Percentiles rank a stretch among this genome's conserved stretches.
These are phyloP conservation scores for Capsicum pubescens DNA, from an alignment of 257 asterid genomes.

Conservation along the genomic window DNA sequence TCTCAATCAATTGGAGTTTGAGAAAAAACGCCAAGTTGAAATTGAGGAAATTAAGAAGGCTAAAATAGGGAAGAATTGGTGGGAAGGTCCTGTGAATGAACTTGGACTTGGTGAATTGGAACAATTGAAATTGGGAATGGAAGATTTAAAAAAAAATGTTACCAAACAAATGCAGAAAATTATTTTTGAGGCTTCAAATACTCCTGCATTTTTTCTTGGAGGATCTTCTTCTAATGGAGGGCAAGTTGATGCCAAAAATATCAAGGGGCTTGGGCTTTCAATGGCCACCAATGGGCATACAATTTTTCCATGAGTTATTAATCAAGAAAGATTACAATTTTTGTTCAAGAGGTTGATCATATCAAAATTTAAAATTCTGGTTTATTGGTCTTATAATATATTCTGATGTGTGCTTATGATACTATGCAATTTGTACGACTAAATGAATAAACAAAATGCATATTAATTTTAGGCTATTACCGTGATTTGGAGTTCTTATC, in stretches of 20 bases:
- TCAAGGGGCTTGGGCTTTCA: constrained; percentile 42
- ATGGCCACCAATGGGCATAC: constrained; percentile 44
- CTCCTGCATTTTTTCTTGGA: constrained; percentile 28
- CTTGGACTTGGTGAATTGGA: constrained; percentile 44
- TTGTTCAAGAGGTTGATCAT: neutral
- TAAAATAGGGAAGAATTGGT: constrained; percentile 42
- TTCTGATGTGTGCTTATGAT: neutral
- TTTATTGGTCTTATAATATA: neutral
- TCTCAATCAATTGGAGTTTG: constrained; percentile 38
- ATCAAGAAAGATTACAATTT: neutral
- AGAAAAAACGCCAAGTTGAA: constrained; percentile 42
- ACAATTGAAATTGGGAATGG: constrained; percentile 50
- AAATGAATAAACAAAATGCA: neutral
- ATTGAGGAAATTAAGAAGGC: constrained; percentile 37
- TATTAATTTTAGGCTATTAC: neutral
- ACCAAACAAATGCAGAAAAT: constrained; percentile 38
- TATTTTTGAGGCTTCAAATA: constrained; percentile 32
- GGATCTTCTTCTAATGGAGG: constrained; percentile 32
- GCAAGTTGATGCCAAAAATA: constrained; percentile 26
- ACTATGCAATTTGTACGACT: neutral
- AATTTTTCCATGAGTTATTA: constrained; percentile 10
- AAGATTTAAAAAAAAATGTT: constrained; percentile 43
- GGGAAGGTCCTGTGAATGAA: constrained; percentile 48
- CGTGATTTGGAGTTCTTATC: neutral
- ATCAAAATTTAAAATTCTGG: neutral